Evolutionary conservation across 257 asterid species (phyloP).

Genomic region (Solanum chilense): DNA sequence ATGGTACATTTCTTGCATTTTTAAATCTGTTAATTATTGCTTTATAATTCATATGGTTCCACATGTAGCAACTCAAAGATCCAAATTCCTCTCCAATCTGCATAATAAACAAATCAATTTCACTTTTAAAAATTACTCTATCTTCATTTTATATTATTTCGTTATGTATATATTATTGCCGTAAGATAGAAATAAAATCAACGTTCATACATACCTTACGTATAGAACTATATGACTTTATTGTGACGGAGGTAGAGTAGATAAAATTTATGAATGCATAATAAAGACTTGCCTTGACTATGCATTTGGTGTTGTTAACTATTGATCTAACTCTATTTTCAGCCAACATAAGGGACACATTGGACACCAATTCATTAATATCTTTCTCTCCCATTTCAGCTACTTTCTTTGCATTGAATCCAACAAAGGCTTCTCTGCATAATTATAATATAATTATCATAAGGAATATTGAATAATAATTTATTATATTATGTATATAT

Average conservation of each 20-base stretch:
- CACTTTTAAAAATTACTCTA: not conserved
- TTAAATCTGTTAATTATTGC: conserved; percentile 65
- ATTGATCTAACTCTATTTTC: conserved; percentile 73
- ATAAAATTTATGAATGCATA: not conserved
- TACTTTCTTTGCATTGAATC: conserved; percentile 58
- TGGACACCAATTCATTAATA: conserved; percentile 34
- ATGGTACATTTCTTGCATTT: conserved; percentile 64
- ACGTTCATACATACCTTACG: too few relatives aligned
- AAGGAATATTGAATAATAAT: not conserved
- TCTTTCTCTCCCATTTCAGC: conserved; percentile 69
- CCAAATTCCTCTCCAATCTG: conserved; percentile 70
- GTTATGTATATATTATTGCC: too few relatives aligned
- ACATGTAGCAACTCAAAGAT: conserved; percentile 70
- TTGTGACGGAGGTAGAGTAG: not conserved
- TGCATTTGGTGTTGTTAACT: conserved; percentile 78
- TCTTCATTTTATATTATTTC: too few relatives aligned
- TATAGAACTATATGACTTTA: not conserved
- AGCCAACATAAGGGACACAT: conserved; percentile 43
- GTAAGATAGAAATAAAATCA: too few relatives aligned
- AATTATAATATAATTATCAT: not conserved
- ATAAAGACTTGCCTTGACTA: conserved; percentile 45
- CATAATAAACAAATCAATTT: not conserved
- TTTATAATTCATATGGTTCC: conserved; percentile 70
- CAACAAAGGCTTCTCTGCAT: conserved; percentile 53
- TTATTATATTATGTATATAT: not conserved